These are phyloP conservation scores for Houttuynia cordata DNA, from an alignment of 164 flowering plant species.

Conservation along the genomic window DNA sequence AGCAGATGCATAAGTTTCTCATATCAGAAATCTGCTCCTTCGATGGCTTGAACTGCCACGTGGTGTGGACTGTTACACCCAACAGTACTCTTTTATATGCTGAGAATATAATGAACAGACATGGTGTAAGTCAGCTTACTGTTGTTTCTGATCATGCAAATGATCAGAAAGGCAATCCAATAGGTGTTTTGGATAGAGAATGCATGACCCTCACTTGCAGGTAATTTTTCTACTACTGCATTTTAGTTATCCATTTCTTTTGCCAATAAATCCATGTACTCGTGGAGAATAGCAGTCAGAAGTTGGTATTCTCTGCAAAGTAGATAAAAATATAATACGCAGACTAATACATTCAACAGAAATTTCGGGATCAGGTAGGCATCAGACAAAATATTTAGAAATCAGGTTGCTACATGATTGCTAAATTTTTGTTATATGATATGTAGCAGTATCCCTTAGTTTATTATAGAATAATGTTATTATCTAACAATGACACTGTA, in stretches of 20 bases:
- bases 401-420: too few species aligned
- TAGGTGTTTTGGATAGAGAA: constrained; percentile 64
- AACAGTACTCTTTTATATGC: constrained; percentile 52
- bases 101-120: constrained; percentile 35
- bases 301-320: not conserved
- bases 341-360: too few species aligned
- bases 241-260: not conserved
- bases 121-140: constrained; percentile 52
- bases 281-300: too few species aligned
- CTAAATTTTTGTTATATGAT: too few species aligned
- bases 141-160: constrained; percentile 39
- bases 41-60: constrained; percentile 27
- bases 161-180: constrained; percentile 20
- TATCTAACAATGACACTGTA: too few species aligned
- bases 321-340: not conserved
- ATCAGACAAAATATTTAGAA: too few species aligned
- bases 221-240: constrained; percentile 10
- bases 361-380: too few species aligned
- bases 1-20: constrained; percentile 25
- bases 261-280: too few species aligned
- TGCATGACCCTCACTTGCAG: constrained; percentile 68
- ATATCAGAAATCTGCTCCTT: constrained; percentile 47
- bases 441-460: too few species aligned
- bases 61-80: constrained; percentile 50
- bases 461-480: too few species aligned